Evolutionary conservation across 352 stramenopile species (phyloP).

Genomic region (Pythium sukuiense): DNA sequence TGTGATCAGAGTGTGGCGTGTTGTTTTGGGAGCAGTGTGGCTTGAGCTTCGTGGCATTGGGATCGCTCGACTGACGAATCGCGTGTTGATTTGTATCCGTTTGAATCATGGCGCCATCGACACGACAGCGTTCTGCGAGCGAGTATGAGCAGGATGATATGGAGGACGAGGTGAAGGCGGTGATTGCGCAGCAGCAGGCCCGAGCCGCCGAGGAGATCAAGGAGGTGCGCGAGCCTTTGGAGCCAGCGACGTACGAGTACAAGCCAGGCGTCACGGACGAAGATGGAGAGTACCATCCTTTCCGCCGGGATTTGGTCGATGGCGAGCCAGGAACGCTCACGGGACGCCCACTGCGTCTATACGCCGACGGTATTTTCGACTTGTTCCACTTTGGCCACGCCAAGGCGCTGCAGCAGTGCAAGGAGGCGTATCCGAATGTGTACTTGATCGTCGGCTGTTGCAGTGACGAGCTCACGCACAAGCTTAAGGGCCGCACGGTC

Average conservation of each 20-base stretch:
- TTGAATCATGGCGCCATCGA: slow-evolving; percentile 5
- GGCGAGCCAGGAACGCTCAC: slow-evolving; percentile 72
- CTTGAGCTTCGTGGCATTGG: not conserved
- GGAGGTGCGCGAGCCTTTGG: slow-evolving; percentile 14
- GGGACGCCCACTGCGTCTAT: slow-evolving; percentile 77
- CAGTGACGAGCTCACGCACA: slow-evolving; percentile 86
- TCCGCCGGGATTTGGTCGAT: slow-evolving; percentile 54
- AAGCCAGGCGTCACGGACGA: slow-evolving; percentile 24
- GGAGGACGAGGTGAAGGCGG: slow-evolving; percentile 24
- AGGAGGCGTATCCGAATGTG: slow-evolving; percentile 84
- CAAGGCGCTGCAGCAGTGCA: slow-evolving; percentile 86
- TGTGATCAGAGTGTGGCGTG: not conserved
- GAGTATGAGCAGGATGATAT: slow-evolving; percentile 26
- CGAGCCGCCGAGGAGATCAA: slow-evolving; percentile 19
- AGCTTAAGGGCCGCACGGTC: slow-evolving; percentile 85
- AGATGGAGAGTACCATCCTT: slow-evolving; percentile 51
- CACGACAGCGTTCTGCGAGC: slow-evolving; percentile 23
- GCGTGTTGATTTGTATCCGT: not conserved
- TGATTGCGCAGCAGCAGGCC: slow-evolving; percentile 22
- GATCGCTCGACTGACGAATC: not conserved
- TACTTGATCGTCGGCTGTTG: slow-evolving; percentile 87
- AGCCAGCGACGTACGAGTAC: slow-evolving; percentile 23
- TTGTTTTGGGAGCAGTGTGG: not conserved
- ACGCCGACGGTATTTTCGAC: slow-evolving; percentile 89
- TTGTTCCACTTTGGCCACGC: slow-evolving; percentile 90